Evolutionary conservation across 2,329 filamentous ascomycete genomes (phyloP), one percentile per base, ranked within the genome.

Genomic region (Claviceps pazoutovae): DNA sequence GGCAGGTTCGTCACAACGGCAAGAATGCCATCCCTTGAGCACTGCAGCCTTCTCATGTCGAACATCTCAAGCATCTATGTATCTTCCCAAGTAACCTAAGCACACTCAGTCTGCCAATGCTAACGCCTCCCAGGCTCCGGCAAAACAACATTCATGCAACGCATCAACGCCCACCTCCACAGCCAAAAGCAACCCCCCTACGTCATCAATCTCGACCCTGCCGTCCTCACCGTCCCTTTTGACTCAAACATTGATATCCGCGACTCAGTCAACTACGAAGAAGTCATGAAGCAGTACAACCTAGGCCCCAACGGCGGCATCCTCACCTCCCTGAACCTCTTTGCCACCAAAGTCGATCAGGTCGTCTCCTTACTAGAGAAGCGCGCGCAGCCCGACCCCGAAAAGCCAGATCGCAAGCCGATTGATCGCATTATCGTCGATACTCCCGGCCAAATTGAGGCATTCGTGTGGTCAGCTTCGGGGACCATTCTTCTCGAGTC

Each of bases 81-180:
- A 34, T 34, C 30, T 9, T 34, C 9, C 4, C 30, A 34, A 11
- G 30, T 4, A 4, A 4, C 3, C 3, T 9, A 34, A 34, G 4
- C 3, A 34, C 30, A 34, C 9, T 9, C 30, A 34, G 9, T 4
- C 30, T 34, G 9, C 30, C 9, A 34, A 11, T 11, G 4, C 30
- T 34, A 34, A 34, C 8, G 17, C 59, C 53, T 19, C 49, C 47
- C 58, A 86, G 84, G 93, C 61, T 95, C 89, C 16, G 93, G 93
- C 62, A 98, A 98, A 74, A 98, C 93, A n/a, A 98, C 94, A 0
- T 98, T 98, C 65, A 97, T 98, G 91, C 91, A 97, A 66, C 83
- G 93, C 62, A 93, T 98, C 62, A 96, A 96, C 67, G 85, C 91
- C 1, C 79, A 98, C 65, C 82, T 98, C 3, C 91, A 97, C 65